Conservation (phyloP, 192 early-diverging fungal species). For the Cetraspora pellucida region DNA sequence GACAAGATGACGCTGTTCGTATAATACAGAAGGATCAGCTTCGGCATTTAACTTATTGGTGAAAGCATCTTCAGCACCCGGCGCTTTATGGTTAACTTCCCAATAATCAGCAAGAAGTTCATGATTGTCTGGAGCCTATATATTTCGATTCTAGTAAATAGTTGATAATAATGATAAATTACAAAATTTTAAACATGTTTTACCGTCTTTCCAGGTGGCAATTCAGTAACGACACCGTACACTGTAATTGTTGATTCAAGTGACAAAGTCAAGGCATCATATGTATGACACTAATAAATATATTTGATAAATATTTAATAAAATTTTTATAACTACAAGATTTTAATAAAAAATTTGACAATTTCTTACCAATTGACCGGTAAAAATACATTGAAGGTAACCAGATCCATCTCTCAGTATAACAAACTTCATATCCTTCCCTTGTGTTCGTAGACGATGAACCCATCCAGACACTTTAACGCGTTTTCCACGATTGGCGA, state of each 20-base stretch:
- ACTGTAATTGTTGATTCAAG: slow-evolving; percentile 91
- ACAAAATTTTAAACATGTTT: neutral
- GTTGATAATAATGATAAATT: neutral
- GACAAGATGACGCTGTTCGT: slow-evolving; percentile 95
- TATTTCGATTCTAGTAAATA: neutral
- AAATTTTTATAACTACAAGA: neutral
- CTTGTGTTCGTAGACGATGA: slow-evolving; percentile 92
- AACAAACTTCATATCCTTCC: slow-evolving; percentile 95
- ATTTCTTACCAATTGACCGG: slow-evolving; percentile 71
- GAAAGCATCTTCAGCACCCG: slow-evolving; percentile 92
- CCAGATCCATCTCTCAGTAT: slow-evolving; percentile 95
- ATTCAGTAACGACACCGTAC: slow-evolving; percentile 82
- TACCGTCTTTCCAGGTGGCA: slow-evolving; percentile 92
- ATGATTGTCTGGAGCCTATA: slow-evolving; percentile 90
- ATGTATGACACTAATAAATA: slow-evolving; percentile 81
- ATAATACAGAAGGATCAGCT: slow-evolving; percentile 82
- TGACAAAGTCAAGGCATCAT: slow-evolving; percentile 90
- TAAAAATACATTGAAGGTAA: slow-evolving; percentile 91
- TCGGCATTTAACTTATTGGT: slow-evolving; percentile 88
- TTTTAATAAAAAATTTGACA: neutral
- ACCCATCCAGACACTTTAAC: slow-evolving; percentile 95
- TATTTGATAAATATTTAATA: neutral
- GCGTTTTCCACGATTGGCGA: slow-evolving; percentile 69
- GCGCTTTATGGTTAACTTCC: slow-evolving; percentile 91
- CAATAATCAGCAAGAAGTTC: slow-evolving; percentile 96